Evolutionary conservation across 495 filamentous ascomycete genomes (phyloP), one percentile per base, ranked within the genome.

Genomic region (Penicillium roqueforti): DNA sequence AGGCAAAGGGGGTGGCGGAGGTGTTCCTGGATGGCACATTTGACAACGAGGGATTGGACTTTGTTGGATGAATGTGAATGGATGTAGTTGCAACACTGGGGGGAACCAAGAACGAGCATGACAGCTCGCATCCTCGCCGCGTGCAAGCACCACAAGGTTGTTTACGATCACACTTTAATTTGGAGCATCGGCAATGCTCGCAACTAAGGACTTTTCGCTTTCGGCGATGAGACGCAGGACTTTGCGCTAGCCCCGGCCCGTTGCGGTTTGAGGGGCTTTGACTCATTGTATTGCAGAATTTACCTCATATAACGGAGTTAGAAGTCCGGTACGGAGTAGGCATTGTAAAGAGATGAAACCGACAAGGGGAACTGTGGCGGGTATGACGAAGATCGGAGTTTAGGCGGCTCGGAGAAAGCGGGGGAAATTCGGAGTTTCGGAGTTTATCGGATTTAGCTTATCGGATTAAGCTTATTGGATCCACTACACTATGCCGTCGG

Each of bases 131-230:
- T 1, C 38, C 38, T 1, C 59, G 59, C 5, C 56, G 56, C 16
- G 51, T 55, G 34, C 59, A 62, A 37, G 53, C 18, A 10, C 26
- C 29, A 40, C 61, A 65, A 5, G 61, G 61, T 1, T 49, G 47
- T 47, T 61, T 53, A n/a, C 61, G 61, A 56, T 65, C 58, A 46
- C 61, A 65, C 34, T 55, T 53, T 25, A 65, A 38, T 36, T 65
- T 65, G 3, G 55, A 65, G n/a, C 34, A 38, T 54, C 61, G 51
- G 48, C 61, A 65, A 38, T 46, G 19, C 16, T 51, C 29, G 16
- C 61, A 65, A 31, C 36, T 61, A 13, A 65, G 23, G 32, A 59
- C 22, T 37, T 54, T 61, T 22, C 61, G 55, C 44, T 34, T 39
- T 51, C 56, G 56, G 26, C 56, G 56, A 31, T 42, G 44, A 28